Conservation (phyloP, 2,329 filamentous ascomycete genomes). For the Dissoconium aciculare region DNA sequence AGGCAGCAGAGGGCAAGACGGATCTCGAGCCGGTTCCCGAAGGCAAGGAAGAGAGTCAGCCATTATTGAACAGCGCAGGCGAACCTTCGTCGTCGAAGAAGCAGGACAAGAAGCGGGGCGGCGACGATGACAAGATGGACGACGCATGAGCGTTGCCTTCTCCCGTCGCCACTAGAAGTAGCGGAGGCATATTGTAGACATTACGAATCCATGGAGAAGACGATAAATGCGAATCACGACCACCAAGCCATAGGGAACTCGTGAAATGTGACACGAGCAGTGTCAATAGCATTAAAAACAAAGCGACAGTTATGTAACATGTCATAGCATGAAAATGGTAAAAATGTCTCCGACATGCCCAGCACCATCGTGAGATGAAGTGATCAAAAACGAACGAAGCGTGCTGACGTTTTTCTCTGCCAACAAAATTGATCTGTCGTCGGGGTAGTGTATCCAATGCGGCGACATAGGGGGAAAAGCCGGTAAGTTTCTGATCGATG, state of each 20-base stretch:
- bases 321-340: too few species aligned
- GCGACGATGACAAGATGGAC: conserved; percentile 21
- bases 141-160: conserved; percentile 13
- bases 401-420: too few species aligned
- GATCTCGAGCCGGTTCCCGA: conserved; percentile 63
- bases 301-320: too few species aligned
- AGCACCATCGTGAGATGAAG: too few species aligned
- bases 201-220: too few species aligned
- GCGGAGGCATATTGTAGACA: too few species aligned
- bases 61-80: conserved; percentile 24
- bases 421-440: too few species aligned
- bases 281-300: neutral
- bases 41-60: conserved; percentile 43
- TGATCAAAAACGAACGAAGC: too few species aligned
- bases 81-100: conserved; percentile 12
- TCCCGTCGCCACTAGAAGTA: neutral
- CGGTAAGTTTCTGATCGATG: too few species aligned
- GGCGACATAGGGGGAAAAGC: too few species aligned
- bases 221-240: neutral
- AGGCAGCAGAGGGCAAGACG: conserved; percentile 53
- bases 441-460: too few species aligned
- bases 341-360: too few species aligned
- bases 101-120: conserved; percentile 13
- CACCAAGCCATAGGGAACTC: neutral
- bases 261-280: neutral